Conservation (phyloP, 306 rosid species). For the Cicer yamashitae region DNA sequence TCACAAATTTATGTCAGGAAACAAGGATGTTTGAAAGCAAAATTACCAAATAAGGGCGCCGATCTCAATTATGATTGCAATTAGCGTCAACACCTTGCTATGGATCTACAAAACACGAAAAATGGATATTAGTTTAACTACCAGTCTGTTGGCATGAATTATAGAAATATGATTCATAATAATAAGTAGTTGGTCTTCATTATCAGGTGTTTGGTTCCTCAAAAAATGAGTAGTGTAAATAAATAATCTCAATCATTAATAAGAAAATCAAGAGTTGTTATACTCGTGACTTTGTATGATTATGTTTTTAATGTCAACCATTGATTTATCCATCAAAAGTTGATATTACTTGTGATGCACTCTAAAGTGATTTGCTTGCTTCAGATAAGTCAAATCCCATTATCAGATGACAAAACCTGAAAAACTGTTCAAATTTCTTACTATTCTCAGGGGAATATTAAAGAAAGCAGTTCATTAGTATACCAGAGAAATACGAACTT, state of each 20-base stretch:
- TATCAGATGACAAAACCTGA: constrained; percentile 1
- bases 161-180: background rate
- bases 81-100: constrained; percentile 75
- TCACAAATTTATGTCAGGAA: constrained; percentile 39
- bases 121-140: background rate
- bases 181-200: background rate
- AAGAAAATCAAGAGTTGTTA: background rate
- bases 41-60: constrained; percentile 88
- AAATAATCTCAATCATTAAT: background rate
- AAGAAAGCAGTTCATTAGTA: constrained; percentile 1
- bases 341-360: background rate
- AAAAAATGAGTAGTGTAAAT: background rate
- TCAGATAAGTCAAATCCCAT: background rate
- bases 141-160: background rate
- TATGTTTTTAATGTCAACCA: background rate
- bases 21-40: constrained; percentile 24
- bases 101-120: constrained; percentile 68
- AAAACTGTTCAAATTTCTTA: constrained; percentile 16
- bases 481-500: constrained; percentile 2
- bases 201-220: background rate
- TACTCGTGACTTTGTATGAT: background rate
- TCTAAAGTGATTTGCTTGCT: background rate
- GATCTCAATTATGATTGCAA: constrained; percentile 81
- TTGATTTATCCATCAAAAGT: background rate
- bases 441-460: background rate